Evolutionary conservation across 75 land plant genomes (phyloP).

Genomic region (Ceratopteris richardii): DNA sequence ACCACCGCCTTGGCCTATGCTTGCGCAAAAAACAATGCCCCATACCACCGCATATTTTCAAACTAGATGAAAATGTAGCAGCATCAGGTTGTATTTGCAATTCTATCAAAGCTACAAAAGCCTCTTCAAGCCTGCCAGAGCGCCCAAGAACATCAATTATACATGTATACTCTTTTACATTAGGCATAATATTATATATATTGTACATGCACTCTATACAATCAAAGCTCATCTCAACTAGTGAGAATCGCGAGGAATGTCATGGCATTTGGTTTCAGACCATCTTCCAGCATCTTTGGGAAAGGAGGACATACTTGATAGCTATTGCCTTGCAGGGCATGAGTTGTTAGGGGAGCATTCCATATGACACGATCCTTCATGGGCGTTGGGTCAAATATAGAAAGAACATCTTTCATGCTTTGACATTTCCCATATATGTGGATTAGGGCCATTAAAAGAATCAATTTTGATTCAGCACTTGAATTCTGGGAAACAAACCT

Average conservation of each 20-base stretch:
- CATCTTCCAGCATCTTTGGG: conserved; percentile 5
- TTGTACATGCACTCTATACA: no score
- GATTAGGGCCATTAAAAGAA: conserved; percentile 5
- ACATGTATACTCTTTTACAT: conserved; percentile 10
- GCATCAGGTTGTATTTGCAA: conserved; percentile 15
- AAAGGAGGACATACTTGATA: neutral
- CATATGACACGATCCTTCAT: conserved; percentile 12
- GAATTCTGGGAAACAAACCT: no score
- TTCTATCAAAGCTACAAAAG: conserved; percentile 1
- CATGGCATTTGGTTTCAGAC: conserved; percentile 10
- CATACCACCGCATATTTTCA: no score
- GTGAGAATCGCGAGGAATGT: conserved; percentile 9
- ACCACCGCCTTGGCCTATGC: no score
- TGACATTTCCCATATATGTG: conserved; percentile 21
- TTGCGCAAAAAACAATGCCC: no score
- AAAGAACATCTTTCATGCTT: conserved; percentile 1
- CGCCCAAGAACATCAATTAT: conserved; percentile 28
- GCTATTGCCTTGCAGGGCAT: conserved; percentile 15
- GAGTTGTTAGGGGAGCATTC: conserved; percentile 17
- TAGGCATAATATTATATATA: conserved; percentile 2
- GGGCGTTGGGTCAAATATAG: conserved; percentile 1
- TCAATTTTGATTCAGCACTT: neutral
- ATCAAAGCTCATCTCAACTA: neutral
- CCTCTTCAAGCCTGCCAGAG: conserved; percentile 19
- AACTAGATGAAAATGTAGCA: no score